Conservation (phyloP, 225 moss, liverwort and hornwort genomes). For the Marchantia polymorpha region DNA sequence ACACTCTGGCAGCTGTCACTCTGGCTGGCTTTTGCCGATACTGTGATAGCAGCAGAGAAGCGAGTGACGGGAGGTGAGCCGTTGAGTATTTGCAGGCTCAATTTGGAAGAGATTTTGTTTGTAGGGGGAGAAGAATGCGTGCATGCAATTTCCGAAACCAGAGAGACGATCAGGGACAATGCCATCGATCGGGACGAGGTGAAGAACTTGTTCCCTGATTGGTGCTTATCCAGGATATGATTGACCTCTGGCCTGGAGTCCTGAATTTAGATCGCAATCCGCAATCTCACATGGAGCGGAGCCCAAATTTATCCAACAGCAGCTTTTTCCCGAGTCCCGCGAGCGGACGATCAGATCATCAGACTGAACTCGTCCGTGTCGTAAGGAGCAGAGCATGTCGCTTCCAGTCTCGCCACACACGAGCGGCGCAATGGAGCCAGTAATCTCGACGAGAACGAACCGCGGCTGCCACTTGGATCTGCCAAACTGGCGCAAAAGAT, state of each 20-base stretch:
- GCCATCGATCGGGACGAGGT: neutral
- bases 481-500: neutral
- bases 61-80: too few species aligned
- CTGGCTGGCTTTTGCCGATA: too few species aligned
- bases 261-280: too few species aligned
- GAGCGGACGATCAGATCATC: neutral
- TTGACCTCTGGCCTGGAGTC: neutral
- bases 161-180: too few species aligned
- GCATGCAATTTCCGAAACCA: too few species aligned
- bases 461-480: neutral
- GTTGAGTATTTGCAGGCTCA: too few species aligned
- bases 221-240: neutral
- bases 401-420: neutral
- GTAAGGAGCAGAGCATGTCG: neutral
- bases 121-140: too few species aligned
- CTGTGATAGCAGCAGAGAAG: too few species aligned
- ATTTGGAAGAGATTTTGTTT: too few species aligned
- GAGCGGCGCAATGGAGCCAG: neutral
- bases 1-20: too few species aligned
- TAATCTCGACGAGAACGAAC: neutral
- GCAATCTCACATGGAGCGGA: neutral
- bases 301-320: neutral
- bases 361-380: neutral
- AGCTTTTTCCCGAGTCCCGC: neutral
- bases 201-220: neutral